Evolutionary conservation across 192 early-diverging fungal genomes (phyloP), one percentile per base, ranked within the genome.

Genomic region (Chytriomyces sp.): DNA sequence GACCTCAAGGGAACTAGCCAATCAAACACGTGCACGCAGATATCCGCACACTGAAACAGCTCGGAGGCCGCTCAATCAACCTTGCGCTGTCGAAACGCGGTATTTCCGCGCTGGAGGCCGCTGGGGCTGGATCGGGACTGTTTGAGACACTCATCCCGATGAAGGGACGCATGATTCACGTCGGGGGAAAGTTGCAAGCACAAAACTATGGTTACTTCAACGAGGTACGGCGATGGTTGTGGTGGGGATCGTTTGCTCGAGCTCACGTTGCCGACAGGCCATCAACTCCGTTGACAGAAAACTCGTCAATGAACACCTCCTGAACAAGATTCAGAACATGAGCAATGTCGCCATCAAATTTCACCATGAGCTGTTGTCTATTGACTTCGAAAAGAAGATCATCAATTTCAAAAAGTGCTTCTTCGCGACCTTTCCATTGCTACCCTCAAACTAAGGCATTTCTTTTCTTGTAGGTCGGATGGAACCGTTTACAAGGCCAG

Each of bases 211-310:
- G 93, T 68, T 84, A 93, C 64, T 89, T 91, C 82, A 92, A 90
- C 44, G 89, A 93, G 87, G 90, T 92, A 82, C 68, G 8, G 32
- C 26, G 10, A 5, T 5, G 0, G 34, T 2, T 12, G 19, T 26
- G 6, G 26, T 65, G 41, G 14, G 54, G 32, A 55, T 76, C 72
- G 39, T 6, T 26, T 32, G 56, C 5, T 54, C 5, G 59, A 54
- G 14, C 37, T 65, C 39, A 37, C 4, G 17, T 66, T 14, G 44
- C 74, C n/a, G 25, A 22, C 37, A 93, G 89, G 90, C 90, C 78
- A 99, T 96, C 75, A 95, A 99, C 87, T 94, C 95, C 37, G 89
- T 97, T 0, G 94, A 95, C 74, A 84, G 96, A 39, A 90, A 90
- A 58, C 75, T 81, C 44, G 84, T 97, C 52, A 96, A 96, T 77